Evolutionary conservation across 257 asterid species (phyloP).

Genomic region (Ocimum tenuiflorum): DNA sequence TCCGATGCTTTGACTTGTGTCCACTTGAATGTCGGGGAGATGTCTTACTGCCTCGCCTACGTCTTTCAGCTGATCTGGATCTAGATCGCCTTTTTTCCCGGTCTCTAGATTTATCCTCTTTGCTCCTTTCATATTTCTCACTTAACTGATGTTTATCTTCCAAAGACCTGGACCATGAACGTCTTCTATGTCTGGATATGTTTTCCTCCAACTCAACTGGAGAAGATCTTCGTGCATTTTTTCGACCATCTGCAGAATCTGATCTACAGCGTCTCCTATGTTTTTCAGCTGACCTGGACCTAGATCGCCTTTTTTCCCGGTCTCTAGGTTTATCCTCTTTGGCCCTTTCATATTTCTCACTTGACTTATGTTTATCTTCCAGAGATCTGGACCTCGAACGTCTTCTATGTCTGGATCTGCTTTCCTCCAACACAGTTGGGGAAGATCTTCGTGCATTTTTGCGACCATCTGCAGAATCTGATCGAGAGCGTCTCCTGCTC

Average conservation of each 20-base stretch:
- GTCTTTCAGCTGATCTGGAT: slow-evolving; percentile 54
- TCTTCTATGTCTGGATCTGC: slow-evolving; percentile 47
- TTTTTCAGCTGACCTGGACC: slow-evolving; percentile 54
- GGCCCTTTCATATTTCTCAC: slow-evolving; percentile 41
- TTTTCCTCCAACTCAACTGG: slow-evolving; percentile 48
- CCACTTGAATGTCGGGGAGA: slow-evolving; percentile 39
- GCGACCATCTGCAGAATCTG: slow-evolving; percentile 46
- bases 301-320: slow-evolving; percentile 41
- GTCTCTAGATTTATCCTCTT: slow-evolving; percentile 52
- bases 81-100: slow-evolving; percentile 43
- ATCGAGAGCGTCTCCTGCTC: slow-evolving; percentile 47
- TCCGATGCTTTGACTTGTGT: slow-evolving; percentile 50
- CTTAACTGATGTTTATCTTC: slow-evolving; percentile 45
- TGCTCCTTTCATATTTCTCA: slow-evolving; percentile 43
- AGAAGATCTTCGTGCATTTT: slow-evolving; percentile 33
- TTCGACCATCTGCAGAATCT: slow-evolving; percentile 40
- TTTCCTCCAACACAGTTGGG: slow-evolving; percentile 46
- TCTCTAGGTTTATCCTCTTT: slow-evolving; percentile 54
- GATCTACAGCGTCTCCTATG: slow-evolving; percentile 53
- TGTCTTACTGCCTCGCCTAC: slow-evolving; percentile 31
- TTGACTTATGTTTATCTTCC: slow-evolving; percentile 43
- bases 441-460: slow-evolving; percentile 33
- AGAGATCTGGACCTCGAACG: slow-evolving; percentile 54
- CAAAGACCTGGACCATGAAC: slow-evolving; percentile 52
- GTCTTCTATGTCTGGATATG: slow-evolving; percentile 46